Evolutionary conservation across 441 rosid species (phyloP), one percentile per base, ranked within the genome.

Genomic region (Mallotus japonicus): DNA sequence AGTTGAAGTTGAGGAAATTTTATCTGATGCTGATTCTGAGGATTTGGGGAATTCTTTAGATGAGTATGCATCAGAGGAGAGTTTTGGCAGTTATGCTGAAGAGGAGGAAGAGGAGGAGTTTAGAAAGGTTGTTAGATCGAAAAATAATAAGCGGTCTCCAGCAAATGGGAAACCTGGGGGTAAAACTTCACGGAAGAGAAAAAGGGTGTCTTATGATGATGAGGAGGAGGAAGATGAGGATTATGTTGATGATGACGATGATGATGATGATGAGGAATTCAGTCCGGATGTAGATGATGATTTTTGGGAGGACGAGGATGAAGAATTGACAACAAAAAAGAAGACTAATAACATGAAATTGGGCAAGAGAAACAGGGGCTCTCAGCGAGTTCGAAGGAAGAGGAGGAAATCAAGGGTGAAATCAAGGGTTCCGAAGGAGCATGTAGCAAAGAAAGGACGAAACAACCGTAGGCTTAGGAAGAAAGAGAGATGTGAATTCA

Each of bases 271-370:
- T 9, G 97, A 87, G 50, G 98, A 93, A 73, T 91, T 85, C 71
- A 84, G 88, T 4, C 84, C 79, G 8, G 93, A 90, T 58, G 93
- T 87, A 0, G 67, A 78, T 56, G 91, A 77, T 55, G 90, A 87
- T 65, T 85, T 86, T 65, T 67, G 32, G 32, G 32, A 87, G 74
- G 91, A 88, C 16, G 98, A 91, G 82, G 98, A 90, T 70, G 99
- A 90, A 57, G 90, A 87, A 62, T 42, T 73, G 62, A 77, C 74
- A 19, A 67, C 58, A 58, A 75, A 79, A 22, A 87, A 56, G 81
- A 87, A 77, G 80, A 83, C 65, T 64, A 77, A 62, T 40, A 55
- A 72, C 53, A 62, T 49, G 73, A 87, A 83, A 70, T 65, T 74
- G 75, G 63, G 80, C 58, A 84, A 79, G 74, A 80, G 69, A 71